Percentiles rank a stretch among this genome's conserved stretches.
Evolutionary conservation across 164 flowering plant genomes (phyloP).

Genomic region (Umbellularia californica): DNA sequence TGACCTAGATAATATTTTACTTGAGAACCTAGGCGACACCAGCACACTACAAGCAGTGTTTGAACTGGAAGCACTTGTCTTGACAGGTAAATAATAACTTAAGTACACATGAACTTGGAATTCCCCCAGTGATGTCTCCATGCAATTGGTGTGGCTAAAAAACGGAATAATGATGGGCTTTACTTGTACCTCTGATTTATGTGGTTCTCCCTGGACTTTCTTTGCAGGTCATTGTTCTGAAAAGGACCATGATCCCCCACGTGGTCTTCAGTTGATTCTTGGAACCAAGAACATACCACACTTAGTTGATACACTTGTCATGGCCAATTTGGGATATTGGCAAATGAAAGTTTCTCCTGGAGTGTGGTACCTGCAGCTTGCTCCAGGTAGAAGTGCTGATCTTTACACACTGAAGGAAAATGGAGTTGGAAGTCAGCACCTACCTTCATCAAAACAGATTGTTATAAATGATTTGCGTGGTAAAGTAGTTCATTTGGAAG

Average conservation of each 20-base stretch:
- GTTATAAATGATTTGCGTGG: constrained; percentile 83
- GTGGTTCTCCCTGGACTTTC: constrained; percentile 6
- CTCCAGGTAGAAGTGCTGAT: constrained; percentile 96
- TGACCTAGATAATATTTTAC: constrained; percentile 96
- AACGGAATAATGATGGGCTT: neutral
- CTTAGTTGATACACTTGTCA: constrained; percentile 93
- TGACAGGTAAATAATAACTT: constrained; percentile 57
- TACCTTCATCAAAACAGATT: constrained; percentile 50
- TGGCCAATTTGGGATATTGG: constrained; percentile 99
- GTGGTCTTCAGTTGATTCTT: constrained; percentile 94
- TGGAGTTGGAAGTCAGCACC: constrained; percentile 31
- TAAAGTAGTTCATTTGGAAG: constrained; percentile 85
- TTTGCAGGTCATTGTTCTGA: constrained; percentile 91
- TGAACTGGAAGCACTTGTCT: constrained; percentile 94
- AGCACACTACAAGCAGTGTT: constrained; percentile 89
- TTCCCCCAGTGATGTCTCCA: neutral
- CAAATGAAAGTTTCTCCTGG: constrained; percentile 99
- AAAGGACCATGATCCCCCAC: constrained; percentile 94
- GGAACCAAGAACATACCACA: constrained; percentile 83
- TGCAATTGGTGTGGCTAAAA: neutral
- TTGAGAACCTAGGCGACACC: constrained; percentile 86
- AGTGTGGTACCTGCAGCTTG: constrained; percentile 94
- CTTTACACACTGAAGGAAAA: constrained; percentile 63
- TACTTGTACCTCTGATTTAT: constrained; percentile 1
- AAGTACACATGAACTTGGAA: neutral